A percentile compares a stretch with the other conserved stretches of the same genome.
These are phyloP conservation scores for Conidiobolus coronatus DNA, from an alignment of 371 early-diverging fungal species.

Conservation along the genomic window DNA sequence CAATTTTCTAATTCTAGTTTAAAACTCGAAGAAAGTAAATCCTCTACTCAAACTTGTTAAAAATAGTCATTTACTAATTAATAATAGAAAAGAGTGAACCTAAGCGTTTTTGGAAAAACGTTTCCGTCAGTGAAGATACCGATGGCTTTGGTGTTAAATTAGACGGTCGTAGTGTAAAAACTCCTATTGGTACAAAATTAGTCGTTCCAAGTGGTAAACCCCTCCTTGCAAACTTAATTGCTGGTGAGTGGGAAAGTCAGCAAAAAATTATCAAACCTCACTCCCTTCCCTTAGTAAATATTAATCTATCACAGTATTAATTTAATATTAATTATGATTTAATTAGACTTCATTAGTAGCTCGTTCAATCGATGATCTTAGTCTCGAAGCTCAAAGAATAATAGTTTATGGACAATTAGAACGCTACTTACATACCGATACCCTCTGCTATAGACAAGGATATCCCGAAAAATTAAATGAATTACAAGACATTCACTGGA, in stretches of 20 bases:
- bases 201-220: conserved; percentile 26
- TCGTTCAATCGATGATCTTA: conserved; percentile 54
- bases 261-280: conserved; percentile 49
- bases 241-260: conserved; percentile 87
- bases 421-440: conserved; percentile 67
- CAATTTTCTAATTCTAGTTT: too few relatives aligned
- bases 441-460: conserved; percentile 56
- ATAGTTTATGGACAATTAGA: conserved; percentile 52
- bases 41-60: too few relatives aligned
- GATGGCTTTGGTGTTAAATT: conserved; percentile 35
- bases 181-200: conserved; percentile 51
- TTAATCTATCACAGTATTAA: background rate
- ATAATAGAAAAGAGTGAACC: too few relatives aligned
- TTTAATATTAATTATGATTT: background rate
- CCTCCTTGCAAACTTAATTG: conserved; percentile 52
- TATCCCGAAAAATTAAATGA: conserved; percentile 48
- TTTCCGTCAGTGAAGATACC: too few relatives aligned
- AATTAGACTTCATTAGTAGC: conserved; percentile 62
- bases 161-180: conserved; percentile 60
- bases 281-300: conserved; percentile 58
- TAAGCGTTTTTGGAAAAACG: too few relatives aligned
- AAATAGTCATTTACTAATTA: too few relatives aligned
- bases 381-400: conserved; percentile 19
- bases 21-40: too few relatives aligned
- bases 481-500: conserved; percentile 60